Evolutionary conservation across 768 basidiomycete species (phyloP).

Genomic region (Mrakia gelida): DNA sequence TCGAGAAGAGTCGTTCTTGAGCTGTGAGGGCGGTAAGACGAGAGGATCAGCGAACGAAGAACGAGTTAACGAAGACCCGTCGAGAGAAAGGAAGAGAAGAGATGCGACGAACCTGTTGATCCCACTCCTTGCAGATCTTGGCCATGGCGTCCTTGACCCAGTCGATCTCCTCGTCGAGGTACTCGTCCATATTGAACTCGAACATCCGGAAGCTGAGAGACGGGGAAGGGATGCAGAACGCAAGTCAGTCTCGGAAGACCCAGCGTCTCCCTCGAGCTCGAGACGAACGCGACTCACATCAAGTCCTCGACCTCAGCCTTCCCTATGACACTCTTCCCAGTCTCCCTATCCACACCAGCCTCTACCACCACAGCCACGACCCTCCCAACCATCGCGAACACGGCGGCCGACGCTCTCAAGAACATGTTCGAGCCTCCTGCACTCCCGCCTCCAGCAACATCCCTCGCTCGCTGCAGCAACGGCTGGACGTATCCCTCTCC

Average conservation of each 20-base stretch:
- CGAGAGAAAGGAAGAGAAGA: not conserved
- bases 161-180: slow-evolving; percentile 89
- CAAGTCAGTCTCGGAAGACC: not conserved
- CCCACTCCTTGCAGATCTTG: slow-evolving; percentile 73
- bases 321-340: slow-evolving; percentile 45
- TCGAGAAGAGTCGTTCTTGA: slow-evolving; percentile 30
- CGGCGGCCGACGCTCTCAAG: slow-evolving; percentile 80
- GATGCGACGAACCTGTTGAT: slow-evolving; percentile 56
- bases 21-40: not conserved
- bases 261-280: not conserved
- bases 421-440: slow-evolving; percentile 66
- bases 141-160: slow-evolving; percentile 69
- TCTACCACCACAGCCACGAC: slow-evolving; percentile 72
- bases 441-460: slow-evolving; percentile 74
- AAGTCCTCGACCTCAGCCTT: slow-evolving; percentile 69
- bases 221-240: not conserved
- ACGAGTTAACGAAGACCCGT: not conserved
- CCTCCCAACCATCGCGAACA: slow-evolving; percentile 80
- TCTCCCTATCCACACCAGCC: slow-evolving; percentile 45
- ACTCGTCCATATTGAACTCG: slow-evolving; percentile 94
- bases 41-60: not conserved
- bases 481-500: slow-evolving; percentile 32
- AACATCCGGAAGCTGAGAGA: slow-evolving; percentile 82
- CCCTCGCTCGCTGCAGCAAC: slow-evolving; percentile 54
- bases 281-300: slow-evolving; percentile 54